Evolutionary conservation across 441 rosid species (phyloP), one percentile per base, ranked within the genome.

Genomic region (Erodium texanum): DNA sequence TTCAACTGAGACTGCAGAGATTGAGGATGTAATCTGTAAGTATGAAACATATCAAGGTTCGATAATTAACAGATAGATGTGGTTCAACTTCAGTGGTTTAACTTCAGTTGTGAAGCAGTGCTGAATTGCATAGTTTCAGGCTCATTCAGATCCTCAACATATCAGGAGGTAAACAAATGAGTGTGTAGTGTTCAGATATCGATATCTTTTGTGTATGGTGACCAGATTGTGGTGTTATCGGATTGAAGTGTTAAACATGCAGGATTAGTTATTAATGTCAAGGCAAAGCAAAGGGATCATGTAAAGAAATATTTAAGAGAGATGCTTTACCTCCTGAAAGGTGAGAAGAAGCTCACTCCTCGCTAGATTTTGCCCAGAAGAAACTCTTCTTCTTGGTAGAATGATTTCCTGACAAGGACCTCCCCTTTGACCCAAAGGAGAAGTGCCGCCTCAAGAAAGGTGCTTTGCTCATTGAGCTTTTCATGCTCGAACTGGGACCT

Each of bases 331-430:
- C 86, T 78, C 76, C 74, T 41, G 20, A 50, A 50, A 50, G 67
- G 71, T 61, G 72, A 73, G 69, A 75, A 20, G 61, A 24, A 68
- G 78, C 74, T 92, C 85, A 92, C 7, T 74, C 88, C 85, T 83
- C 88, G 82, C 87, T 72, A 68, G 94, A 86, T 71, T 87, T 90
- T 65, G 92, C 77, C 97, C 98, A 94, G 78, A 92, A 92, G 78
- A 89, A 80, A 23, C 96, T 93, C 71, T 82, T 88, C 87, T 79
- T 92, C 78, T 79, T 74, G 6, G 77, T 66, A 23, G 82, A 50
- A 64, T 81, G 80, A 74, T 74, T 85, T 73, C 84, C 97, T 68
- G 81, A 59, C 12, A 74, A 38, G 34, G 50, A 43, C 50, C 80
- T 81, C 34, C 80, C 86, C 77, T 84, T 92, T 43, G 87, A 87